phyloP scores from a whole-genome alignment of 2,329 filamentous ascomycete species.

The Nemania bipapillata region DNA sequence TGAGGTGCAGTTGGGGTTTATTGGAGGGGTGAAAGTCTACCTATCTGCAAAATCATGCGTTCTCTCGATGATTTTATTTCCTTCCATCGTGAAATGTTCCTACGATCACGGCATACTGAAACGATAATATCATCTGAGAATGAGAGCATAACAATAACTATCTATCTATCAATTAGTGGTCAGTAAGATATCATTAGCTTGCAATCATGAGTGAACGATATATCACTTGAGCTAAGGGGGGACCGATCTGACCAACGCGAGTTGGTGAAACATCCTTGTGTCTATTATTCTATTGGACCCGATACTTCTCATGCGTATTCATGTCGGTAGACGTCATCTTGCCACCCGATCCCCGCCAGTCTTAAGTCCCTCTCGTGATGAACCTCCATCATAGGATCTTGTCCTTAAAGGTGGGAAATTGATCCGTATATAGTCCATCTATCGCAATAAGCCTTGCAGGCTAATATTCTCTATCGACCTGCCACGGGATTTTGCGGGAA shows the following conservation, averaged over 20 bases:
- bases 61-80: background rate
- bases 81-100: background rate
- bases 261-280: constrained; percentile 23
- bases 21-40: constrained; percentile 23
- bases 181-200: background rate
- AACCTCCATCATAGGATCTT: background rate
- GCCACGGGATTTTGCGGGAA: background rate
- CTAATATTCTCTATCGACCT: background rate
- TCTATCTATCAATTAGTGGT: background rate
- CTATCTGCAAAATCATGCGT: constrained; percentile 10
- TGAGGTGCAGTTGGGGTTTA: constrained; percentile 18
- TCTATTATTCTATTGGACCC: constrained; percentile 12
- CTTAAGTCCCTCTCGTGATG: constrained; percentile 1
- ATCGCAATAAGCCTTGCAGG: background rate
- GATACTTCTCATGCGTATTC: constrained; percentile 18
- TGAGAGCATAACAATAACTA: background rate
- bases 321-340: constrained; percentile 40
- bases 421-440: background rate
- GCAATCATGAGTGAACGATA: background rate
- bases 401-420: background rate
- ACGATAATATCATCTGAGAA: background rate
- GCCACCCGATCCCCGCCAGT: constrained; percentile 17
- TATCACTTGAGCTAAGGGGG: background rate
- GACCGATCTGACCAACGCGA: constrained; percentile 9
- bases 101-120: background rate